phyloP scores from a whole-genome alignment of 2,329 filamentous ascomycete species.

The Cercospora sp. region DNA sequence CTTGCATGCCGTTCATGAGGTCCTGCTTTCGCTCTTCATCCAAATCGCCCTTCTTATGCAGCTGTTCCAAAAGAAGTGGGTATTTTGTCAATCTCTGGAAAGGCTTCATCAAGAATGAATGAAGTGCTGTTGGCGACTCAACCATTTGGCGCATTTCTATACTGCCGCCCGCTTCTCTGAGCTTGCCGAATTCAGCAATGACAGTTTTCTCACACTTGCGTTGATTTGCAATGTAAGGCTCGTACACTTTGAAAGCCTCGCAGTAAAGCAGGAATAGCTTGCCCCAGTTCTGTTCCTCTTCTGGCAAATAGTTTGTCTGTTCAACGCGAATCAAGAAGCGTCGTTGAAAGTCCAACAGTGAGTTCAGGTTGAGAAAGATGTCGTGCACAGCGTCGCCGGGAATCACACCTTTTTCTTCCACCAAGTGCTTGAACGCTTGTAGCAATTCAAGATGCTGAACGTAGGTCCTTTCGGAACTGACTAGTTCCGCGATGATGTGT shows the following conservation, averaged over 20 bases:
- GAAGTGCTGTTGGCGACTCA: constrained; percentile 80
- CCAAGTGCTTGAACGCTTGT: constrained; percentile 83
- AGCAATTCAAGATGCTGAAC: constrained; percentile 95
- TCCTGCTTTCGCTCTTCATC: constrained; percentile 71
- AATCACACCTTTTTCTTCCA: constrained; percentile 84
- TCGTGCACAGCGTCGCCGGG: constrained; percentile 88
- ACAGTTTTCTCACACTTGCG: constrained; percentile 85
- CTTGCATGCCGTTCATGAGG: constrained; percentile 73
- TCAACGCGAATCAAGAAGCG: constrained; percentile 94
- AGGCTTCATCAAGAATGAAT: constrained; percentile 91
- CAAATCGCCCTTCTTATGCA: constrained; percentile 78
- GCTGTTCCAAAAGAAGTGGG: constrained; percentile 81
- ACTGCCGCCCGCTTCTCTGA: constrained; percentile 67
- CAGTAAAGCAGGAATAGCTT: constrained; percentile 82
- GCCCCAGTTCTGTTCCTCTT: constrained; percentile 86
- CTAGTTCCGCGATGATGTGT: constrained; percentile 86
- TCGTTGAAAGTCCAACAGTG: constrained; percentile 91
- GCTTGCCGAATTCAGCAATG: constrained; percentile 82
- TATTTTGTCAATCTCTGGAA: constrained; percentile 97
- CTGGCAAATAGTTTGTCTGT: constrained; percentile 83
- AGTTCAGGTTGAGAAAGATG: constrained; percentile 95
- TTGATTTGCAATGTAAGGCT: constrained; percentile 96
- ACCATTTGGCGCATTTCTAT: constrained; percentile 71
- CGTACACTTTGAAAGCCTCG: constrained; percentile 87
- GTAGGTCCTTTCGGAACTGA: constrained; percentile 95